A percentile compares a stretch with the other conserved stretches of the same genome.
Conservation (phyloP, 176 grass and related monocot genomes). For the Melocanna baccifera region DNA sequence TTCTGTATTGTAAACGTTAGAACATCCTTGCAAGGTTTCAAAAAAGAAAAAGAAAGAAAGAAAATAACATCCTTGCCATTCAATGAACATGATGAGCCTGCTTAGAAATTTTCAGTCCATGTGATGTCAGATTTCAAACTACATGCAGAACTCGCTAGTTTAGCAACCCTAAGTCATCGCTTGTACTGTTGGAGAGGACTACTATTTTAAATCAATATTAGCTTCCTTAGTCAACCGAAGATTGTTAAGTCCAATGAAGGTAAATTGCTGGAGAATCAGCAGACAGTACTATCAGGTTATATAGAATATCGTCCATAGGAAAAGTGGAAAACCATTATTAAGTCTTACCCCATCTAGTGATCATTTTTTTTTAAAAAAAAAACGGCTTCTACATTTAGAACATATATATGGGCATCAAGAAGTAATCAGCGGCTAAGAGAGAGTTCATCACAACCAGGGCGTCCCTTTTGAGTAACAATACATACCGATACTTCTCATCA, state of each 20-base stretch:
- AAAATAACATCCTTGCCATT: background rate
- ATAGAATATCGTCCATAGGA: background rate
- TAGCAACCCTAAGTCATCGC: no score
- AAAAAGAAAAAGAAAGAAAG: background rate
- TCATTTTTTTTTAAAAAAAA: background rate
- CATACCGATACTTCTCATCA: constrained; percentile 7
- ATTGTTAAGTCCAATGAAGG: no score
- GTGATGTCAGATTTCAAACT: no score
- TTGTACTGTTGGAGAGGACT: no score
- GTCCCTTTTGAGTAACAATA: constrained; percentile 25
- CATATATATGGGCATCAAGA: constrained; percentile 32
- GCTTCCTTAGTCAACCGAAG: no score
- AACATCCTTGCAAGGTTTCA: background rate
- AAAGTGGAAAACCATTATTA: background rate
- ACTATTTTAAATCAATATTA: no score
- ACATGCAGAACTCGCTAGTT: no score
- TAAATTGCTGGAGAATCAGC: no score
- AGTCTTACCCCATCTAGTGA: background rate
- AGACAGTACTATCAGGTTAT: no score
- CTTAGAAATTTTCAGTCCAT: no score
- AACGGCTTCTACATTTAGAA: constrained; percentile 4
- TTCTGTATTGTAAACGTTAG: background rate
- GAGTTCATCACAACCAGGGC: constrained; percentile 18
- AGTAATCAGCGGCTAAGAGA: background rate
- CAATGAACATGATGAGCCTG: no score